Evolutionary conservation across 495 filamentous ascomycete genomes (phyloP).

Genomic region (Margaritispora aquatica): DNA sequence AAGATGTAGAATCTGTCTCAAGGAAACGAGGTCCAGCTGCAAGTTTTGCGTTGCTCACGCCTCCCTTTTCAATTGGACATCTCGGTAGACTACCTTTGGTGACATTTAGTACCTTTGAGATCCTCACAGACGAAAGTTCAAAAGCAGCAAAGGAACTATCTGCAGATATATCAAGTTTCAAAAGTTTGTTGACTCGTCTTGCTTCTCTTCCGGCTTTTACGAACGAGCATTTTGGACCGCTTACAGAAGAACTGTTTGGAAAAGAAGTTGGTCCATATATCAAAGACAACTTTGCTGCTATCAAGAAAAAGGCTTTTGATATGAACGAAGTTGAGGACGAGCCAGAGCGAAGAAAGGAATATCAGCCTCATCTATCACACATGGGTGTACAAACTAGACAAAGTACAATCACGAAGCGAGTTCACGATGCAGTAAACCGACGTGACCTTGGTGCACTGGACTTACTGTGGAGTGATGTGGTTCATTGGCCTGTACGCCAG

Average conservation of each 20-base stretch:
- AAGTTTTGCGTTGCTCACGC: slow-evolving; percentile 28
- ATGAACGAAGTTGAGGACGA: neutral
- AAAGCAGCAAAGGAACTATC: slow-evolving; percentile 7
- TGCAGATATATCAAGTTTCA: slow-evolving; percentile 21
- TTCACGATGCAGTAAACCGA: slow-evolving; percentile 13
- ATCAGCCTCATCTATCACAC: neutral
- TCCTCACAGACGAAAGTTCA: slow-evolving; percentile 31
- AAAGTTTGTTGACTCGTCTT: slow-evolving; percentile 20
- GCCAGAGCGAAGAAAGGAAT: neutral
- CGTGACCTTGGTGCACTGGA: slow-evolving; percentile 12
- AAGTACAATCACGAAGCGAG: slow-evolving; percentile 8
- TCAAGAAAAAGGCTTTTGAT: neutral
- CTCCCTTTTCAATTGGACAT: slow-evolving; percentile 22
- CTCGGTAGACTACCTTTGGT: slow-evolving; percentile 25
- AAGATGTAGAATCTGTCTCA: slow-evolving; percentile 12
- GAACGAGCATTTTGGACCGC: neutral
- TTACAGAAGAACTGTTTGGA: neutral
- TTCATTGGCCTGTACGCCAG: slow-evolving; percentile 1
- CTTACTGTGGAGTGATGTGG: slow-evolving; percentile 14
- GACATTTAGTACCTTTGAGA: slow-evolving; percentile 35
- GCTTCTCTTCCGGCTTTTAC: neutral
- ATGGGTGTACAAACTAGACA: neutral
- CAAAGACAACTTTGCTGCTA: slow-evolving; percentile 1
- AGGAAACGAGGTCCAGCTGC: slow-evolving; percentile 12
- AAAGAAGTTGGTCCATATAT: slow-evolving; percentile 1